Conservation (phyloP, 2,329 filamentous ascomycete species). For the Penicillium palitans region DNA sequence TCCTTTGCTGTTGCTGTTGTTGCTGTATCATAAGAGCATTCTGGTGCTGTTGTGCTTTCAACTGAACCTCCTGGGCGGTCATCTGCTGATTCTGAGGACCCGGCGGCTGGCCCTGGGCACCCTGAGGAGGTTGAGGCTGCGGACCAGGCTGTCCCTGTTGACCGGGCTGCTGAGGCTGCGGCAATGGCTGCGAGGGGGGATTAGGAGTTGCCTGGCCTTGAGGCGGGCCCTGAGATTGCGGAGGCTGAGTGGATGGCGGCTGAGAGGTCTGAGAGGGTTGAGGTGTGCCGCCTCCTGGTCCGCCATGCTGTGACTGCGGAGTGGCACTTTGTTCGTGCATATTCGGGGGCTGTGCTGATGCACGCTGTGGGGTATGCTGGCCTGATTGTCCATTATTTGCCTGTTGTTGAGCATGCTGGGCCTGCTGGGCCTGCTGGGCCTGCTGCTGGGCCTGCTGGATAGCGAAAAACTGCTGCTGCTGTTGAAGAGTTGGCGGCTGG, state of each 20-base stretch:
- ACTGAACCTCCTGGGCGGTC: slow-evolving; percentile 42
- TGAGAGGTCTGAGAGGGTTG: slow-evolving; percentile 35
- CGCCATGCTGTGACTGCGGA: slow-evolving; percentile 47
- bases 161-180: slow-evolving; percentile 38
- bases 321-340: slow-evolving; percentile 46
- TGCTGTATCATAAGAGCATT: slow-evolving; percentile 44
- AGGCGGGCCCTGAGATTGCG: slow-evolving; percentile 36
- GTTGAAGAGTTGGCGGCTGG: slow-evolving; percentile 46
- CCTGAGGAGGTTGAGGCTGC: slow-evolving; percentile 37
- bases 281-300: slow-evolving; percentile 41
- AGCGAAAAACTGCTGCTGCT: slow-evolving; percentile 44
- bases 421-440: slow-evolving; percentile 32
- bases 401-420: slow-evolving; percentile 24
- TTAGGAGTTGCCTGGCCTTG: slow-evolving; percentile 41
- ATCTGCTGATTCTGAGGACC: slow-evolving; percentile 40
- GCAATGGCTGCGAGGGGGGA: slow-evolving; percentile 38
- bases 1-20: slow-evolving; percentile 30
- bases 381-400: slow-evolving; percentile 25
- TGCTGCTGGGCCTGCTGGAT: slow-evolving; percentile 42
- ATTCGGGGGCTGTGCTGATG: slow-evolving; percentile 43
- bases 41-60: slow-evolving; percentile 44
- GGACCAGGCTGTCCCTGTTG: slow-evolving; percentile 33
- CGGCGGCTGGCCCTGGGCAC: slow-evolving; percentile 31
- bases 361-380: slow-evolving; percentile 42
- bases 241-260: slow-evolving; percentile 37